Evolutionary conservation across 78 protist species (phyloP), one percentile per base, ranked within the genome.

Genomic region (Polysphondylium violaceum): DNA sequence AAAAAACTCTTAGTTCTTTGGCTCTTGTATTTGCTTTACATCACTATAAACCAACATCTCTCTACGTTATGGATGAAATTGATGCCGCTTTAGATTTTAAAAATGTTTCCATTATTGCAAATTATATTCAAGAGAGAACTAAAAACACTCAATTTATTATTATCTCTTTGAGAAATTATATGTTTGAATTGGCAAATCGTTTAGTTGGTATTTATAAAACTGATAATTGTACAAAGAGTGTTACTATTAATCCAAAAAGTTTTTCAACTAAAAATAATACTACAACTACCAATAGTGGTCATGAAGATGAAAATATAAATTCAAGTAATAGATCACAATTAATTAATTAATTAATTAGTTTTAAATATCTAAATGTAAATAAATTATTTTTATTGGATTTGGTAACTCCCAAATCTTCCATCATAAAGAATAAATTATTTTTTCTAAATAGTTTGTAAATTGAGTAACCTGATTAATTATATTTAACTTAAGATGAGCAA

Each of bases 11-110:
- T 25, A 75, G 97, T 9, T 98, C 99, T 33, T 97, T 99, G 21
- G 98, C 99, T 3, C 96, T 99, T 7, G 99, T 98, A 50, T 99
- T 99, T 60, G 99, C 99, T 19, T 97, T 99, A 64, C 99, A 99
- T 78, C 99, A 98, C 88, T 99, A 74, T 97, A 96, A 97, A 92
- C 99, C 99, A 36, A 98, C 99, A 40, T 99, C 99, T 3, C 96
- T 99, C 31, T 99, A 99, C 92, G 98, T 99, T 40, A 98, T 99
- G 99, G 99, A 99, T 93, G 99, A 99, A 86, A 99, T 99, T 35
- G 99, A 99, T 77, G 99, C 99, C 1, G 99, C 99, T 14, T 93
- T 99, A 44, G 99, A 99, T 87, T 99, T 98, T 93, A 79, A 50
- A 47, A 94, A 95, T 79, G 97, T 95, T 50, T 88, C 98, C 51